Evolutionary conservation across 2,329 filamentous ascomycete species (phyloP).

Genomic region (Fusarium lateritium): DNA sequence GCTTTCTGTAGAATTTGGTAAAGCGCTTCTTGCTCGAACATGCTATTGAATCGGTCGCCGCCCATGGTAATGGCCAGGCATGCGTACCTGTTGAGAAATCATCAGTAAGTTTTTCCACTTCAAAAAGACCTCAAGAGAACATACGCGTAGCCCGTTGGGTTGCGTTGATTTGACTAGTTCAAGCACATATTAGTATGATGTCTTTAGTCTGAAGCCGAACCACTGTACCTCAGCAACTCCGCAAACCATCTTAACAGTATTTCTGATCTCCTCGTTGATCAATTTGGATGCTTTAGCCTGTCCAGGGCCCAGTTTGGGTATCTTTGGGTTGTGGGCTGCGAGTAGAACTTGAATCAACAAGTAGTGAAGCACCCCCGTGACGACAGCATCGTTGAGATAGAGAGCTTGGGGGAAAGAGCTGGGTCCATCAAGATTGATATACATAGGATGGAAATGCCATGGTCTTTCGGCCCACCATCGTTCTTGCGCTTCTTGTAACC

Average conservation of each 20-base stretch:
- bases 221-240: constrained; percentile 49
- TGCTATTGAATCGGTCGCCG: constrained; percentile 57
- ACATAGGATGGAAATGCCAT: constrained; percentile 50
- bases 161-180: constrained; percentile 44
- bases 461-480: constrained; percentile 50
- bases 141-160: constrained; percentile 43
- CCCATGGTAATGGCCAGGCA: constrained; percentile 51
- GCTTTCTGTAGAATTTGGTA: constrained; percentile 54
- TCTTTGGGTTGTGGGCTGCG: constrained; percentile 49
- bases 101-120: constrained; percentile 6
- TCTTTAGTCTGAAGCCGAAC: too few relatives aligned
- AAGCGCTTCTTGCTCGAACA: constrained; percentile 56
- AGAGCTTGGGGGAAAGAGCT: constrained; percentile 43
- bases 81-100: constrained; percentile 38
- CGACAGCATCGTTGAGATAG: constrained; percentile 50
- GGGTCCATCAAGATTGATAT: constrained; percentile 28
- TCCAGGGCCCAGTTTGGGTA: constrained; percentile 47
- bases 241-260: constrained; percentile 48
- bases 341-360: constrained; percentile 49
- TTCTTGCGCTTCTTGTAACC: constrained; percentile 44
- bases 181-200: background rate
- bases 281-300: constrained; percentile 45
- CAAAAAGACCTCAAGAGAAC: background rate
- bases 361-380: constrained; percentile 50
- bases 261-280: constrained; percentile 50